Base-by-base conservation (phyloP, 139 green algal genomes). In the Eudorina sp. region DNA sequence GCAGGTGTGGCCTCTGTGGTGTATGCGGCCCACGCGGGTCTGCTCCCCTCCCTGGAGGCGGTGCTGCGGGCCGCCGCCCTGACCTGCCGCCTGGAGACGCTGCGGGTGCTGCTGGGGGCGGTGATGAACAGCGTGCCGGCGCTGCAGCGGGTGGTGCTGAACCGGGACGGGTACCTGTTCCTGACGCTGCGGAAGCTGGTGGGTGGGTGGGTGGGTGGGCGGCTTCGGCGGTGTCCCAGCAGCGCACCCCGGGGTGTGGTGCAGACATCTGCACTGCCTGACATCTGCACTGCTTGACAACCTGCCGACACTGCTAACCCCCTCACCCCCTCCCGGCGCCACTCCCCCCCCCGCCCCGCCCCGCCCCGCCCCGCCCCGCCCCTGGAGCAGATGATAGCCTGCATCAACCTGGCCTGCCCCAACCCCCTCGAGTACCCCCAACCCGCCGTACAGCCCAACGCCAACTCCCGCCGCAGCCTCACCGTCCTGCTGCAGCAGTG, bases 121-220 rank as follows among this genome's bases (percentile, higher is more conserved):
- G 78, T 74, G 78, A 40, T 85, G 55, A 23, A 11, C 41, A 45
- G 23, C 0, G 55, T 74, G 29, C 78, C 78, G 55, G 78, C 78
- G 41, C 78, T 85, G 58, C 78, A 85, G 78, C 55, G 45, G 78
- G 55, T 85, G 53, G 21, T 74, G 78, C 55, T 69, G n/a, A 83
- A 31, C 55, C 23, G 55, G 23, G 78, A 86, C 60, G 60, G 41
- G 11, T 76, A 85, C 78, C 29, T 85, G 23, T 86, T 86, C 58
- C 80, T 86, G 4, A 86, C 80, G 41, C 62, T 86, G 29, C 8
- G 80, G 4, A 86, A 86, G 60, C 78, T 85, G 78, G 78, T 85
- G 78, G 23, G 77, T 48, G 36, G n/a, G n/a, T n/a, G n/a, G n/a
- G n/a, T n/a, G n/a, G n/a, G n/a, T n/a, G n/a, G n/a, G n/a, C n/a